Conservation (phyloP, 345 rosid species). For the Murraya koenigii region DNA sequence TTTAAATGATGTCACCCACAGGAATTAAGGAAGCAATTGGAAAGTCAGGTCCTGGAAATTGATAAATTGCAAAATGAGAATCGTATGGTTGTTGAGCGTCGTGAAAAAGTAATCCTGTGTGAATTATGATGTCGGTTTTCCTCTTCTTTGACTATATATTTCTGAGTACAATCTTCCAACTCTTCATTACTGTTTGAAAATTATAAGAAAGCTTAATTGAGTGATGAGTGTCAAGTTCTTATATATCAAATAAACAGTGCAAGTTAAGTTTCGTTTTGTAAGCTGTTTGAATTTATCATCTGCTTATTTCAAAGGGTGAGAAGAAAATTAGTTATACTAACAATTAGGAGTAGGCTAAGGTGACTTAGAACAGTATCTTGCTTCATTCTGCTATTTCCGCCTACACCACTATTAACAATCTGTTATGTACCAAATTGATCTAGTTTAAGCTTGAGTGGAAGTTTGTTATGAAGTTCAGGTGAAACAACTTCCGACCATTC, state of each 20-base stretch:
- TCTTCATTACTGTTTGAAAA: not conserved
- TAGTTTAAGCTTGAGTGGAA: not conserved
- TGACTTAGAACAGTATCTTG: not conserved
- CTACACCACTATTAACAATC: not conserved
- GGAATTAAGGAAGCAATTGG: constrained; percentile 92
- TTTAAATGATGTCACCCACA: constrained; percentile 27
- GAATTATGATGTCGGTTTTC: not conserved
- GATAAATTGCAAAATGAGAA: constrained; percentile 66
- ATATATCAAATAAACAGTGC: not conserved
- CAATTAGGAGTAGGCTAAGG: not conserved
- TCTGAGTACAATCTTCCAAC: constrained; percentile 1
- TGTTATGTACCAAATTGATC: not conserved
- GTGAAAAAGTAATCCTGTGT: constrained; percentile 56
- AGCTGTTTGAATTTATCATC: not conserved
- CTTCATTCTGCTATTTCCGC: not conserved
- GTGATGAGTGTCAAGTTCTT: not conserved
- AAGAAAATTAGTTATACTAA: not conserved
- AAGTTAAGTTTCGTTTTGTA: not conserved
- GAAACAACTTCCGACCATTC: not conserved
- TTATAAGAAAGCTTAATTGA: not conserved
- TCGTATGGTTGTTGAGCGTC: constrained; percentile 52
- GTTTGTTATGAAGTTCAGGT: not conserved
- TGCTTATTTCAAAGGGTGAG: not conserved
- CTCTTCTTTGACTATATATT: not conserved
- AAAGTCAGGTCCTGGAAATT: constrained; percentile 69